Evolutionary conservation across 2,329 filamentous ascomycete species (phyloP).

Genomic region (Exserohilum turcica): DNA sequence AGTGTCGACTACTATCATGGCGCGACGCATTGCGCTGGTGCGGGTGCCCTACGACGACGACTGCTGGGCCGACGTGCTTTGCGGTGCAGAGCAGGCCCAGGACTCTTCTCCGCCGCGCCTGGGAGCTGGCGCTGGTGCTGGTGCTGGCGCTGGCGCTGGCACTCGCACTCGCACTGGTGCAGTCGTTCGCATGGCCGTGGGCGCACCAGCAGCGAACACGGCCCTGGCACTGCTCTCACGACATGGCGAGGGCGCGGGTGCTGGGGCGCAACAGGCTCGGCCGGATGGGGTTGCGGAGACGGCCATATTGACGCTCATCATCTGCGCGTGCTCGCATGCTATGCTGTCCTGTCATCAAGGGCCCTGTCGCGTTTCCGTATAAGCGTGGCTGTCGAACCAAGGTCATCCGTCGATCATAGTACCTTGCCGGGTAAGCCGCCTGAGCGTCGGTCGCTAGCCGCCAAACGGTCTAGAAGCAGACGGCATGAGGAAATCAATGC

Average conservation of each 20-base stretch:
- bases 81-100: neutral
- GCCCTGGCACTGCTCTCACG: neutral
- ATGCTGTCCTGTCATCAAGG: constrained; percentile 5
- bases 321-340: constrained; percentile 3
- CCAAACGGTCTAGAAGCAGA: constrained; percentile 24
- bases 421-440: constrained; percentile 35
- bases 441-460: constrained; percentile 26
- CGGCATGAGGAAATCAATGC: constrained; percentile 24
- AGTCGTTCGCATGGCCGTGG: neutral
- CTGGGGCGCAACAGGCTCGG: neutral
- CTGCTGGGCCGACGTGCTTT: neutral
- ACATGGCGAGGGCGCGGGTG: constrained; percentile 1
- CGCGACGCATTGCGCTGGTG: constrained; percentile 9
- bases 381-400: constrained; percentile 4
- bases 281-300: constrained; percentile 1
- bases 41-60: too few relatives aligned
- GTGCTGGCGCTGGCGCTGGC: neutral
- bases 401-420: constrained; percentile 22
- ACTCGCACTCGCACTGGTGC: neutral
- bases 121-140: neutral
- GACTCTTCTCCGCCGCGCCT: neutral
- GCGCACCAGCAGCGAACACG: neutral
- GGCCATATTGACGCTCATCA: constrained; percentile 4
- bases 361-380: constrained; percentile 7
- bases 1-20: constrained; percentile 17